Conservation (phyloP, 1,284 basidiomycete genomes). For the Lentinus polychrous region DNA sequence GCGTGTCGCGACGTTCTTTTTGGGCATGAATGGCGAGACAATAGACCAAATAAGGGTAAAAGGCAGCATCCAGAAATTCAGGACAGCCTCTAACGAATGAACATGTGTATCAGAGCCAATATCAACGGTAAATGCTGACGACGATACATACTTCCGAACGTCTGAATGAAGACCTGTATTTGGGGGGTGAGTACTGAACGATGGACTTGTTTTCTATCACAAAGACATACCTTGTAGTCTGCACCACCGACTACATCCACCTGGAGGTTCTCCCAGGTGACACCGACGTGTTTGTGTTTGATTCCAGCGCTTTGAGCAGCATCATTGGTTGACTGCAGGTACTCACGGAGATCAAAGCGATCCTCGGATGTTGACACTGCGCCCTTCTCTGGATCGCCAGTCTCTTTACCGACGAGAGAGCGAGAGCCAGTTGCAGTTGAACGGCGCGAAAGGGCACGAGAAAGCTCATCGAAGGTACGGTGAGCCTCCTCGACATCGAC, state of each 20-base stretch:
- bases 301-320: constrained; percentile 67
- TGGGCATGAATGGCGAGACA: constrained; percentile 51
- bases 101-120: constrained; percentile 9
- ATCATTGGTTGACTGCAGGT: constrained; percentile 64
- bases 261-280: constrained; percentile 70
- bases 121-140: constrained; percentile 5
- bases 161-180: constrained; percentile 55
- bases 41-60: constrained; percentile 42
- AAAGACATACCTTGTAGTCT: constrained; percentile 47
- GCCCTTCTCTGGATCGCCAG: constrained; percentile 44
- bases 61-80: constrained; percentile 49
- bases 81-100: constrained; percentile 45
- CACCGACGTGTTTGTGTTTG: constrained; percentile 79
- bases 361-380: constrained; percentile 23
- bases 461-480: constrained; percentile 47
- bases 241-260: constrained; percentile 66
- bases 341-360: constrained; percentile 69
- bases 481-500: constrained; percentile 44
- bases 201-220: too few relatives aligned
- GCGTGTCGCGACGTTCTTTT: constrained; percentile 39
- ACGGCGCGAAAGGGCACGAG: constrained; percentile 28
- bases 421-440: constrained; percentile 16
- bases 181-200: neutral
- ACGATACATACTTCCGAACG: constrained; percentile 45
- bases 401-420: constrained; percentile 11